Evolutionary conservation across 2,329 filamentous ascomycete species (phyloP), one percentile per base, ranked within the genome.

Genomic region (Pseudodiploospora longispora): DNA sequence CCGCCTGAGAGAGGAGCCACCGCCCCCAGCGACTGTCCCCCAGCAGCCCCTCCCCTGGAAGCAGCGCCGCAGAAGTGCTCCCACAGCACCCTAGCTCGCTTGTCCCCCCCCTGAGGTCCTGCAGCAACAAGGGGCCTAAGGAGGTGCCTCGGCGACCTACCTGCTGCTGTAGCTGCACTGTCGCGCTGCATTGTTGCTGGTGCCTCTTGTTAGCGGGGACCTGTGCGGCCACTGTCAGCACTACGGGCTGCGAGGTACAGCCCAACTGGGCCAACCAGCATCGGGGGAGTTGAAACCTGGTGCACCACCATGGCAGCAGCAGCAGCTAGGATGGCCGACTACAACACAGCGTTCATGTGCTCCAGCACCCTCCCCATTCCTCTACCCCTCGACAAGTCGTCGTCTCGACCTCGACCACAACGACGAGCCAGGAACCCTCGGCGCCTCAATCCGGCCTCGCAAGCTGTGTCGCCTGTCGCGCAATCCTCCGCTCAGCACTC

Each of bases 401-500:
- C 32, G 32, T 34, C 32, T 19, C 44, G 36, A 29, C 37, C 43
- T 12, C 33, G 42, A 44, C 36, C 42, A 28, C 48, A 28, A 33
- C 48, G 46, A 27, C 37, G 45, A 27, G 33, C 40, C 5, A 41
- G 42, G 30, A n/a, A 46, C 32, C 40, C 46, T 32, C 44, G 41
- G 30, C 47, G 49, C 44, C 44, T 44, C 40, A 43, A 39, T 10
- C 46, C 50, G 29, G 38, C 41, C 30, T 42, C 47, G 39, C 32
- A 40, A 31, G 44, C 34, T 31, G 43, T 40, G 31, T 30, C 39
- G 12, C 31, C 10, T 6, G 27, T 30, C 10, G 27, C 40, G 27
- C 32, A 38, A 28, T 41, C 45, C 28, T 32, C 12, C 28, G 27
- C 44, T 28, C 56, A 56, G 27, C 60, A 62, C 48, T 52, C 55